Evolutionary conservation across 202 grass and related monocot species (phyloP), one percentile per base, ranked within the genome.

Genomic region (Carex sylvatica): DNA sequence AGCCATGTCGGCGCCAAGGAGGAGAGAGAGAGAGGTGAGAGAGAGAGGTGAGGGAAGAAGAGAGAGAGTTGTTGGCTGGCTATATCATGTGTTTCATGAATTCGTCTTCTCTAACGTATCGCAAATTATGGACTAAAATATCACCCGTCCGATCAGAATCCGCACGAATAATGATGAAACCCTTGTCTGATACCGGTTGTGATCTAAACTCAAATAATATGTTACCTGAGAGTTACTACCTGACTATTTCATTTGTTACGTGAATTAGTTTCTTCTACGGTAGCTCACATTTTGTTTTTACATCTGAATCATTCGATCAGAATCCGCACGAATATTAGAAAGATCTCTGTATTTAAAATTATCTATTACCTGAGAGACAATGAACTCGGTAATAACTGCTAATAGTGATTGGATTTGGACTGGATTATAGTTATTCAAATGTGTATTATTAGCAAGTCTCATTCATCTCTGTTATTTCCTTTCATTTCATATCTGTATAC

Each of bases 1-100:
- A 28, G 64, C 80, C 80, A 82, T 82, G 80, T 82, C 80, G 80
- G 80, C 80, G 80, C 80, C 60, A 53, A 54, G 51, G 44, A 40
- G 80, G 62, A 52, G 80, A 69, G 80, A 56, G 78, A n/a, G 24
- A n/a, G 24, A 9, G 0, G 2, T 4, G 30, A 44, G 33, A 49
- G 64, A 66, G 9, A 4, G 47, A 5, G 2, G 1, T 19, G 46
- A 33, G 47, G 38, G 56, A 6, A 7, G 38, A 42, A 20, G 22
- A 13, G 61, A 82, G 46, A 82, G 46, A 55, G 79, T 82, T 23
- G 79, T 52, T 81, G 79, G 79, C 52, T 74, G 47, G 71, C 53
- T 40, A 33, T 78, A 42, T 80, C 61, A 61, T 61, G 60, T 20
- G 19, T 76, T 31, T 2, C 55, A 13, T 33, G 30, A 78, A 10